Base-by-base conservation (phyloP, 306 rosid genomes). In the Quercus robur region DNA sequence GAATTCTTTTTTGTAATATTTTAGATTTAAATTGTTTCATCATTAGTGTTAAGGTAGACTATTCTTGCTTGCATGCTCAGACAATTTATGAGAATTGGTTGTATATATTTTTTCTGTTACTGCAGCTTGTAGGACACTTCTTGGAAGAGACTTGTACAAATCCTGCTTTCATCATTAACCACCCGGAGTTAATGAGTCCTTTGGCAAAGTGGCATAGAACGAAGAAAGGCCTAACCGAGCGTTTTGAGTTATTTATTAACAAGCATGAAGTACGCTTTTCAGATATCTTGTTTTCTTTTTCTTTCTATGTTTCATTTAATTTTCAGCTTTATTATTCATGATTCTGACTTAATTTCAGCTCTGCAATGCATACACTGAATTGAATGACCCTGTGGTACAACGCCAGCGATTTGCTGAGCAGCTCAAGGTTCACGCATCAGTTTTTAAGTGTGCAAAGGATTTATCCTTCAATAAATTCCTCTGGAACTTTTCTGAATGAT, bases 71-170 rank as follows among this genome's bases (percentile, higher is more conserved):
- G 1, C 6, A 2, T 13, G 26, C 11, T 67, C 51, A 67, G 23
- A 19, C 35, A 19, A 31, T 19, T 67, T 67, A 33, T 19, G 13
- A 56, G 6, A 30, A 21, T 21, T n/a, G 49, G 15, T 17, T 61
- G 21, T 21, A 66, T 77, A 75, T 76, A 52, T 54, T 68, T 68
- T 9, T 77, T 71, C 17, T 81, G 33, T 52, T 69, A 25, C 63
- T 87, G 86, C 94, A 95, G 99, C 99, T 95, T 84, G 99, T 93
- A 82, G 99, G 96, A 35, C 96, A 95, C 91, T 91, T 90, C 80
- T 81, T 95, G 86, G 99, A 95, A 74, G 98, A 89, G 86, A 90
- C 82, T 0, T 95, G 99, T 77, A 93, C 93, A 10, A 89, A 93
- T 84, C 98, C 98, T 14, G 68, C 97, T 68, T 95, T 87, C 74